Evolutionary conservation across 805 yeast species (phyloP).

Genomic region (Candida suzukii): DNA sequence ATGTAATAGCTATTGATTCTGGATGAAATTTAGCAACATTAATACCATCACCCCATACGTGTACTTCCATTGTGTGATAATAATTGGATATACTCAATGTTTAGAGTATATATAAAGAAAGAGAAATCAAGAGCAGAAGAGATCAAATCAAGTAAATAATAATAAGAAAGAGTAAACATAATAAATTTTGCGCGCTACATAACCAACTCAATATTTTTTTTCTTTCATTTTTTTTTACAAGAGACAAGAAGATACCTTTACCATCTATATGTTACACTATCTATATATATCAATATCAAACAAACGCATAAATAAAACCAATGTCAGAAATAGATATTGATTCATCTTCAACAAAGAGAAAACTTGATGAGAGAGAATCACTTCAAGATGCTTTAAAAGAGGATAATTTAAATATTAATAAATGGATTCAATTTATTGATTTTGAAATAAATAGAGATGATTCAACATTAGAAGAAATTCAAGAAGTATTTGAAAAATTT

Average conservation of each 20-base stretch:
- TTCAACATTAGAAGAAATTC: constrained; percentile 44
- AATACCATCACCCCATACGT: constrained; percentile 38
- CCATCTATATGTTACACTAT: too few species aligned
- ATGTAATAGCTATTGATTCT: constrained; percentile 40
- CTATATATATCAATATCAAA: too few species aligned
- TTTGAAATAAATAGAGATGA: constrained; percentile 38
- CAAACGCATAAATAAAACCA: not conserved
- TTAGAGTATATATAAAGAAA: too few species aligned
- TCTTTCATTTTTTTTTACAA: too few species aligned
- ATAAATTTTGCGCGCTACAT: too few species aligned
- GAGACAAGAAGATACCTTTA: too few species aligned
- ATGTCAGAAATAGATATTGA: constrained; percentile 3
- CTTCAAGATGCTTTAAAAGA: constrained; percentile 45
- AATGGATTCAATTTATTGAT: constrained; percentile 52
- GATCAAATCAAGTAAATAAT: too few species aligned
- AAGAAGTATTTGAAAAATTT: constrained; percentile 52
- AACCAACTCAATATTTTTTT: too few species aligned
- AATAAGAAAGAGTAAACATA: too few species aligned
- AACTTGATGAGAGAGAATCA: constrained; percentile 34
- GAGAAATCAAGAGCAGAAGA: constrained; percentile 1
- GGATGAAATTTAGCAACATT: constrained; percentile 41
- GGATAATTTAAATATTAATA: constrained; percentile 44
- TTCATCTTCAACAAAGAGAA: constrained; percentile 6
- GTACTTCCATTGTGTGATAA: constrained; percentile 11
- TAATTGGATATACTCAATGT: too few species aligned